phyloP scores from a whole-genome alignment of 75 land plant species.

The Chamaecyparis obtusa region DNA sequence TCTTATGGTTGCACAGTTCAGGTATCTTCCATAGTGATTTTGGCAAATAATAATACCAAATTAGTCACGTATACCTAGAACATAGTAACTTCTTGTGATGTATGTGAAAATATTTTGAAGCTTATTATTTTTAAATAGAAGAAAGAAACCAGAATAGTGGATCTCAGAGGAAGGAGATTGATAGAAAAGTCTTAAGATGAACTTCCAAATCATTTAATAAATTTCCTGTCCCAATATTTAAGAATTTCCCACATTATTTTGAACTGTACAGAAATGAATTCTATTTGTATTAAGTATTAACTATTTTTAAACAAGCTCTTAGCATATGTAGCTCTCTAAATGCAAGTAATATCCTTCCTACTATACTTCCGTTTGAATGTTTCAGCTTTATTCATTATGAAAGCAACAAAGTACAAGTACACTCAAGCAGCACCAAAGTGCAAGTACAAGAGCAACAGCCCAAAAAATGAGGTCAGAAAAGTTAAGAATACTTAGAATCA shows the following conservation, averaged over 20 bases:
- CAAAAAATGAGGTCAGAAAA: background rate
- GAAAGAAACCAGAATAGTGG: too few species aligned
- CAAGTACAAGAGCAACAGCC: background rate
- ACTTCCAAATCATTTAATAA: too few species aligned
- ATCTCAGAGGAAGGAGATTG: too few species aligned
- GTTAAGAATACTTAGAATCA: background rate
- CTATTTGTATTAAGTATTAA: too few species aligned
- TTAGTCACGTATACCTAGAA: background rate
- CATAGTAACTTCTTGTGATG: too few species aligned
- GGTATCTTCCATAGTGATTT: background rate
- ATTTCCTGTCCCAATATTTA: too few species aligned
- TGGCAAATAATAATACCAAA: background rate
- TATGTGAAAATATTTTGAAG: too few species aligned
- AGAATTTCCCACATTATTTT: too few species aligned
- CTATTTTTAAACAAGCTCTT: background rate
- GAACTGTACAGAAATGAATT: too few species aligned
- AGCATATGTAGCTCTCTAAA: background rate
- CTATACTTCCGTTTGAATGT: background rate
- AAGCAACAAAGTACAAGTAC: too few species aligned
- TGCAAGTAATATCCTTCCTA: background rate
- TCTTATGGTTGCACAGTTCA: background rate
- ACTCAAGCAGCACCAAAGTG: background rate
- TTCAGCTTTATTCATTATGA: background rate
- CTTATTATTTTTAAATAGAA: too few species aligned
- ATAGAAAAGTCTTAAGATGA: too few species aligned